These are phyloP conservation scores for Solanum rostratum DNA, from an alignment of 257 asterid species.

Conservation along the genomic window DNA sequence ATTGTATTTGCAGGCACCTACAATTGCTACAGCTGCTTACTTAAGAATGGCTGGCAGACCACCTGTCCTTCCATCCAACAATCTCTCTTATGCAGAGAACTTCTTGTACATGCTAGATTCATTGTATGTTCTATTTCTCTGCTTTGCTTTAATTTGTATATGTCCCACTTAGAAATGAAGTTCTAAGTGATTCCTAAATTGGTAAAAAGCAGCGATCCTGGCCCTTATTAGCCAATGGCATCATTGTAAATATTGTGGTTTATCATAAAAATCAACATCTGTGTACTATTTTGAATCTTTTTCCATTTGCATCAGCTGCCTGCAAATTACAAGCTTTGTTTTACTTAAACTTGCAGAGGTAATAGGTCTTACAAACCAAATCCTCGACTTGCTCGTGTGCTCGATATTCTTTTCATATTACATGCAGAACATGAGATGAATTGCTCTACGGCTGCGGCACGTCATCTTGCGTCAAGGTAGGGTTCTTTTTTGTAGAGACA, in stretches of 20 bases:
- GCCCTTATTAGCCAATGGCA: not conserved
- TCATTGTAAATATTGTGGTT: not conserved
- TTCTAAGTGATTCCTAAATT: not conserved
- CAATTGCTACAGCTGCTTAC: slow-evolving; percentile 99
- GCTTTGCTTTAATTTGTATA: not conserved
- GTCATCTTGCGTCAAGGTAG: slow-evolving; percentile 97
- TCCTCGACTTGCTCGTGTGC: slow-evolving; percentile 94
- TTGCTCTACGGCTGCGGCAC: slow-evolving; percentile 98
- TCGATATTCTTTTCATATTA: slow-evolving; percentile 83
- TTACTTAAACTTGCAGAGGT: slow-evolving; percentile 52
- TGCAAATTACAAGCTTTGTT: not conserved
- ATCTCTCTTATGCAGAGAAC: slow-evolving; percentile 89
- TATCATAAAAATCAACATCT: not conserved
- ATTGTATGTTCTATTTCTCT: slow-evolving; percentile 44
- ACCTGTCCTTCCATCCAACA: slow-evolving; percentile 93
- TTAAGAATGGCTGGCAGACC: slow-evolving; percentile 99
- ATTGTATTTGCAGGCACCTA: slow-evolving; percentile 67
- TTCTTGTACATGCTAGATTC: slow-evolving; percentile 99
- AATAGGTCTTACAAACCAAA: slow-evolving; percentile 85
- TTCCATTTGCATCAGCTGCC: not conserved
- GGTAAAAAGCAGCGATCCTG: not conserved
- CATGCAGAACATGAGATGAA: slow-evolving; percentile 99
- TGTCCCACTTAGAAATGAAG: not conserved
- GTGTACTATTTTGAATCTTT: not conserved
- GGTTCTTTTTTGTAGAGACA: not conserved